Base-by-base conservation (phyloP, 1,284 basidiomycete species). In the Melampsora larici-populina region DNA sequence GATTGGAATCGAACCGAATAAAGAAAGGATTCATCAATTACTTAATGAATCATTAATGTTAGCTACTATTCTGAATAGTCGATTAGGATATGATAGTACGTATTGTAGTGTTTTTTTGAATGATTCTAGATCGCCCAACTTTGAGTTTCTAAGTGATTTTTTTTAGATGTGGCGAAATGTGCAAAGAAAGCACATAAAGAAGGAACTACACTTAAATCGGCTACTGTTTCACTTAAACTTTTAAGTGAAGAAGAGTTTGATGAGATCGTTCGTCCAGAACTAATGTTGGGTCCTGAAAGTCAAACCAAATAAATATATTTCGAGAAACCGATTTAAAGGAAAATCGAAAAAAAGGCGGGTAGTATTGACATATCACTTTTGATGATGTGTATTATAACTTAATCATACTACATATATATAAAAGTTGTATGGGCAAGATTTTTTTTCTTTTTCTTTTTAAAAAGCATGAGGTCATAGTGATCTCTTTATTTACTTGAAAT, bases 181-280 rank as follows among this genome's bases (percentile, higher is more conserved):
- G 97, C 97, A 58, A 99, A 99, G 89, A 99, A 99, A 86, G 97
- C 97, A 18, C 97, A 99, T 88, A 94, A 92, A 85, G 94, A 99
- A 85, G 97, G 95, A 31, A 92, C 91, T 68, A 99, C 96, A 69
- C 84, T 99, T 83, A 97, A 97, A 87, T 92, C 95, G 86, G 93
- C 96, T 60, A 94, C 94, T 8, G 90, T 98, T 48, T 86, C 90
- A 36, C 88, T 97, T 58, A 93, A 93, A 79, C 90, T 93, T 85
- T 85, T 99, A 82, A 91, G 91, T 0, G 87, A 90, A 2, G 93
- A 97, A 84, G 93, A 97, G 84, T 99, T 99, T 85, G 95, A 99
- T 86, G 86, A 89, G 84, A 93, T 94, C 85, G 97, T 99, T 80
- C 89, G 93, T 80, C 97, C 97, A 70, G 95, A 99, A 87, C 86